phyloP scores from a whole-genome alignment of 495 filamentous ascomycete genomes.

The Penicillium arizonense region DNA sequence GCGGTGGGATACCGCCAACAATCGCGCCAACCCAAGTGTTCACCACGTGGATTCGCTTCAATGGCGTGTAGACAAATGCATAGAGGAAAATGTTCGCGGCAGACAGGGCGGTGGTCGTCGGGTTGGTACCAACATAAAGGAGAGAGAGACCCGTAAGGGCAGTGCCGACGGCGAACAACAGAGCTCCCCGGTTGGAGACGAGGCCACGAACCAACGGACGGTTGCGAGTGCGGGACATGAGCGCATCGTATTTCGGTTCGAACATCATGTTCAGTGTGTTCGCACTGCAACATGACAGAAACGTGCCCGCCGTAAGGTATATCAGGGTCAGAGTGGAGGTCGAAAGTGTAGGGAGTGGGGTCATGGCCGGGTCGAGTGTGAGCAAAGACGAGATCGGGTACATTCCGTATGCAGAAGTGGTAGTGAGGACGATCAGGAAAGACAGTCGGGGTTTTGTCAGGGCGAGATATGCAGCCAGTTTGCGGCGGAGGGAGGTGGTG shows the following conservation, averaged over 20 bases:
- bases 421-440: conserved; percentile 85
- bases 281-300: conserved; percentile 79
- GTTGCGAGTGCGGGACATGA: conserved; percentile 89
- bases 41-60: conserved; percentile 81
- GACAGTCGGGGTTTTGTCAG: conserved; percentile 94
- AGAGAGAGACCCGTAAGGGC: conserved; percentile 63
- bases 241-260: conserved; percentile 84
- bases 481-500: conserved; percentile 69
- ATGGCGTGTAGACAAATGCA: conserved; percentile 85
- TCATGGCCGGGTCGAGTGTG: conserved; percentile 58
- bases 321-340: conserved; percentile 85
- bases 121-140: conserved; percentile 88
- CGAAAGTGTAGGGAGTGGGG: conserved; percentile 77
- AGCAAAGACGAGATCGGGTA: conserved; percentile 71
- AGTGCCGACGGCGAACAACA: conserved; percentile 73
- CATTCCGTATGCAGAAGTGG: conserved; percentile 87
- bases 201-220: conserved; percentile 84
- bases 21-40: conserved; percentile 97
- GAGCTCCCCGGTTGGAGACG: conserved; percentile 69
- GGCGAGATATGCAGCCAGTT: conserved; percentile 80
- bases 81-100: conserved; percentile 85
- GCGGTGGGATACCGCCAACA: conserved; percentile 87
- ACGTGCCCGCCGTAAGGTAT: conserved; percentile 87
- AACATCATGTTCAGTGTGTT: conserved; percentile 98
- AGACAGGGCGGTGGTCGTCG: conserved; percentile 84